Evolutionary conservation across 495 filamentous ascomycete genomes (phyloP).

Genomic region (Penicillium nucicola): DNA sequence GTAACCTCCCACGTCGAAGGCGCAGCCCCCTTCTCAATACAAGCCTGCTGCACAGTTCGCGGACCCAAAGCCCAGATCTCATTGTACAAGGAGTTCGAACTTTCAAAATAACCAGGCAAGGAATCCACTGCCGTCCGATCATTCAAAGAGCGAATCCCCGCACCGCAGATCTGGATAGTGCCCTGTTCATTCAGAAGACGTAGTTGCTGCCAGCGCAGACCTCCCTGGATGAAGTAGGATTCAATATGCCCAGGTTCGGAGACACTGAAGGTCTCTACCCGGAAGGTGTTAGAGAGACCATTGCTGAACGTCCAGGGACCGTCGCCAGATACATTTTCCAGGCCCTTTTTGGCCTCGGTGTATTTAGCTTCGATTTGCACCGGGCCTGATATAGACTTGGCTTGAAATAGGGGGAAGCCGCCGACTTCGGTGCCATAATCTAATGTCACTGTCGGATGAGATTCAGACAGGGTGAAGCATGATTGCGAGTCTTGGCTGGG

Average conservation of each 20-base stretch:
- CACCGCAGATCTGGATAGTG: slow-evolving; percentile 6
- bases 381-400: not conserved
- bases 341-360: slow-evolving; percentile 8
- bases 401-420: slow-evolving; percentile 7
- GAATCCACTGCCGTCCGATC: slow-evolving; percentile 4
- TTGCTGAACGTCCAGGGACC: slow-evolving; percentile 19
- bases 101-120: slow-evolving; percentile 15
- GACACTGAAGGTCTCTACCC: slow-evolving; percentile 24
- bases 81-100: slow-evolving; percentile 18
- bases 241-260: slow-evolving; percentile 10
- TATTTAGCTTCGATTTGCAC: slow-evolving; percentile 21
- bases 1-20: slow-evolving; percentile 20
- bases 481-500: not conserved
- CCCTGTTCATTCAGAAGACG: not conserved
- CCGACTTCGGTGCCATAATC: slow-evolving; percentile 13
- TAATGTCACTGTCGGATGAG: slow-evolving; percentile 1
- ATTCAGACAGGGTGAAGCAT: slow-evolving; percentile 4
- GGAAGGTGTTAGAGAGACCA: slow-evolving; percentile 19
- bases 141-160: slow-evolving; percentile 10
- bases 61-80: slow-evolving; percentile 21
- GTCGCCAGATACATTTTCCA: slow-evolving; percentile 12
- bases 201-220: slow-evolving; percentile 19
- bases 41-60: slow-evolving; percentile 16
- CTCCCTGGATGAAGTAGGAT: slow-evolving; percentile 22
- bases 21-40: slow-evolving; percentile 9